These are phyloP conservation scores for Albatrellus sp. DNA, from an alignment of 1,284 basidiomycete species.

Conservation along the genomic window DNA sequence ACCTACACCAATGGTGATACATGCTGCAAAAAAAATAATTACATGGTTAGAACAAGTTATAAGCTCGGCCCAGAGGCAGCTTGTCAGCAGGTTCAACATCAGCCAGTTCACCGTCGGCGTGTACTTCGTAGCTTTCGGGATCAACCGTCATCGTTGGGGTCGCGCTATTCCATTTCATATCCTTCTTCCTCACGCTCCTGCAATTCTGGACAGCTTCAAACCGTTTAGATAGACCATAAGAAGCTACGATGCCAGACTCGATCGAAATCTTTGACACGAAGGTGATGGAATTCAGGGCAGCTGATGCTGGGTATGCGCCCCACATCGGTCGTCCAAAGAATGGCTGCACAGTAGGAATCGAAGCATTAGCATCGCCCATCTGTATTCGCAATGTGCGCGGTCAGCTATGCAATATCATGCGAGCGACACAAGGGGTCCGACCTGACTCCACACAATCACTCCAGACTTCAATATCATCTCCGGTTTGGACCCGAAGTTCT, in stretches of 20 bases:
- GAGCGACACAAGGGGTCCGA: slow-evolving; percentile 18
- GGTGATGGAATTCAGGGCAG: slow-evolving; percentile 68
- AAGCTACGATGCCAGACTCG: slow-evolving; percentile 43
- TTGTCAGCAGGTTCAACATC: slow-evolving; percentile 68
- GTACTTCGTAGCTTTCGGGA: slow-evolving; percentile 85
- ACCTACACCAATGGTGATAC: too few relatives aligned
- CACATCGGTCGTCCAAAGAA: slow-evolving; percentile 84
- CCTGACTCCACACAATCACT: slow-evolving; percentile 84
- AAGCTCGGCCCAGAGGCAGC: slow-evolving; percentile 58
- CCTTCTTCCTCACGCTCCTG: slow-evolving; percentile 65
- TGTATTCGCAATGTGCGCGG: slow-evolving; percentile 18
- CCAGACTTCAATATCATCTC: slow-evolving; percentile 93
- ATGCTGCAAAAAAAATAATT: not conserved
- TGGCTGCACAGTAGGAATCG: slow-evolving; percentile 90
- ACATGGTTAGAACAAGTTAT: slow-evolving; percentile 56
- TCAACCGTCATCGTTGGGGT: slow-evolving; percentile 83
- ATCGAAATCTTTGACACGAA: slow-evolving; percentile 81
- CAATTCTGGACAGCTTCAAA: slow-evolving; percentile 72
- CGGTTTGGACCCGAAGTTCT: slow-evolving; percentile 85
- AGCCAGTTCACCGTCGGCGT: slow-evolving; percentile 66
- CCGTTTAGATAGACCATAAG: slow-evolving; percentile 69
- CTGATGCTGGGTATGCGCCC: slow-evolving; percentile 65
- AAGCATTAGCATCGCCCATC: slow-evolving; percentile 91
- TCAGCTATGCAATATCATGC: not conserved
- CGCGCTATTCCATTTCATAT: slow-evolving; percentile 89